phyloP scores from a whole-genome alignment of 306 rosid species.

The Vachellia collinsii region DNA sequence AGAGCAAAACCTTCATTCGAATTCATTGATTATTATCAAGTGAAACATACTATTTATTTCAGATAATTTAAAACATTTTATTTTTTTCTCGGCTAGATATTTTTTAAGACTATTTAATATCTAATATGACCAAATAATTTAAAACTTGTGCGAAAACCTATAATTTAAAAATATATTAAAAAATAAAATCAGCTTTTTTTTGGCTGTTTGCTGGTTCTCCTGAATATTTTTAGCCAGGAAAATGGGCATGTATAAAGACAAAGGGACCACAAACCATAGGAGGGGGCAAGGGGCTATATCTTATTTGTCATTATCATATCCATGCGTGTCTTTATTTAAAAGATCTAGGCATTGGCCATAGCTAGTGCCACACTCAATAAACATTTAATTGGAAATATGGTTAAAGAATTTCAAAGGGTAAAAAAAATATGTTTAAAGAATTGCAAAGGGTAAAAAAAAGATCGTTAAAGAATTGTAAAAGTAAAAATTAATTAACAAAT shows the following conservation, averaged over 20 bases:
- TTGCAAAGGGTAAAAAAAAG: background rate
- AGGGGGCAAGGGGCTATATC: background rate
- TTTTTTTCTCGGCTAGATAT: background rate
- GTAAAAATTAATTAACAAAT: background rate
- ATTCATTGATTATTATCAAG: background rate
- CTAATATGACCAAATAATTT: background rate
- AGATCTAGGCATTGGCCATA: background rate
- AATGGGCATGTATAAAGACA: background rate
- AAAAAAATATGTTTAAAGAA: too few relatives aligned
- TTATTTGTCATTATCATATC: background rate
- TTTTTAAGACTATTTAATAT: background rate
- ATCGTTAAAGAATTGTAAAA: background rate
- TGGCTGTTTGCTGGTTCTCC: background rate
- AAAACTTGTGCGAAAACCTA: background rate
- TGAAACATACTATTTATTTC: background rate
- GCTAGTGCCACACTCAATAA: background rate
- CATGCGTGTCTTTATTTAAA: background rate
- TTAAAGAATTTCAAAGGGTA: background rate
- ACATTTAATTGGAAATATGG: background rate
- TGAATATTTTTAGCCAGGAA: background rate
- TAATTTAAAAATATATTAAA: too few relatives aligned
- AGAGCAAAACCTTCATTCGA: background rate
- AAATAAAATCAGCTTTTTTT: background rate
- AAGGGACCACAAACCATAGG: constrained; percentile 31
- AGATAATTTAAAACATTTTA: too few relatives aligned